Conservation (phyloP, 345 rosid genomes). For the Aurinia saxatilis region DNA sequence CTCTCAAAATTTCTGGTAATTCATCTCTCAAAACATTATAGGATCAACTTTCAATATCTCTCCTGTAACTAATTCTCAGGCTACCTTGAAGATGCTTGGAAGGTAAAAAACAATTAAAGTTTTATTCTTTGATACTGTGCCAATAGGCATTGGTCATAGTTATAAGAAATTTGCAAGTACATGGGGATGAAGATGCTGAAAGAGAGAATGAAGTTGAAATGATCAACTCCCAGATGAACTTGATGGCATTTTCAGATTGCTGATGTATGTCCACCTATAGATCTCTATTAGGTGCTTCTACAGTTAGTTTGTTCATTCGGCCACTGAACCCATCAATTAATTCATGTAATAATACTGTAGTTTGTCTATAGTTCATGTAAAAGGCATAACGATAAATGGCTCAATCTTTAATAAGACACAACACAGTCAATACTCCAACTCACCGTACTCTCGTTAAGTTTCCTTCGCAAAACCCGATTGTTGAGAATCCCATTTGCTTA, state of each 20-base stretch:
- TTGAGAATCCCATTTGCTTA: too few relatives aligned
- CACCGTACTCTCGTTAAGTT: too few relatives aligned
- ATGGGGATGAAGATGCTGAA: slow-evolving; percentile 46
- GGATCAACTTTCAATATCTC: slow-evolving; percentile 69
- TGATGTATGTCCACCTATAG: background rate
- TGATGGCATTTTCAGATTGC: background rate
- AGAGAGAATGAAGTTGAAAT: slow-evolving; percentile 28
- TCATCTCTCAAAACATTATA: too few relatives aligned
- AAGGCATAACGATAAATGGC: slow-evolving; percentile 1
- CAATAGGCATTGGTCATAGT: background rate
- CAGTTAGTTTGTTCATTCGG: slow-evolving; percentile 5
- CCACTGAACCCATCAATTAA: background rate
- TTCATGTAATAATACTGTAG: background rate
- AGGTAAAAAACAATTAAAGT: slow-evolving; percentile 31
- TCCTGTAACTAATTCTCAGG: slow-evolving; percentile 96
- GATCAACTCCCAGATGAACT: slow-evolving; percentile 4
- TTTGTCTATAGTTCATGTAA: background rate
- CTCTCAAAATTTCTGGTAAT: too few relatives aligned
- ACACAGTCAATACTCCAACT: too few relatives aligned
- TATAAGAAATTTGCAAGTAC: slow-evolving; percentile 31
- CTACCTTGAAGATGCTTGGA: slow-evolving; percentile 93
- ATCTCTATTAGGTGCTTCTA: background rate
- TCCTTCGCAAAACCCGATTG: too few relatives aligned
- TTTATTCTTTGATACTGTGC: background rate
- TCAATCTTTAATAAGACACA: too few relatives aligned